These are phyloP conservation scores for Populus deltoides DNA, from an alignment of 345 rosid genomes.

Conservation along the genomic window DNA sequence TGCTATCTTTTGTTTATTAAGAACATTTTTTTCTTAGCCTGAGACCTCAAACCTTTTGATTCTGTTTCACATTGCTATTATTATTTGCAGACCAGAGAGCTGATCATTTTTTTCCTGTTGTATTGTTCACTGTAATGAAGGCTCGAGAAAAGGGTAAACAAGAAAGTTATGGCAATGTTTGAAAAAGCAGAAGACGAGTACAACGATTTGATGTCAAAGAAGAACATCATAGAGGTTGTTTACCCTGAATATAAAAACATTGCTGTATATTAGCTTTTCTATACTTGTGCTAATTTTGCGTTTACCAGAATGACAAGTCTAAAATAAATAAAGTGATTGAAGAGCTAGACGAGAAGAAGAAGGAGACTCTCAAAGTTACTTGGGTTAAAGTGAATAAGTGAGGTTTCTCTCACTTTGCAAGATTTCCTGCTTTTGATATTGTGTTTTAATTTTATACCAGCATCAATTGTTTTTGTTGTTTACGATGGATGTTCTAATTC, in stretches of 20 bases:
- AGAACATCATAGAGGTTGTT: constrained; percentile 84
- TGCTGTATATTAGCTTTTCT: constrained; percentile 12
- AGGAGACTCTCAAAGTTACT: constrained; percentile 83
- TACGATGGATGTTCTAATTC: constrained; percentile 2
- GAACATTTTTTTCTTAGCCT: neutral
- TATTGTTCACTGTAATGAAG: constrained; percentile 35
- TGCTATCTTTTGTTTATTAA: neutral
- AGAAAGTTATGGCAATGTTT: constrained; percentile 97
- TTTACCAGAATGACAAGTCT: constrained; percentile 69
- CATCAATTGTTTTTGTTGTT: neutral
- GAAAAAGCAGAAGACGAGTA: constrained; percentile 99
- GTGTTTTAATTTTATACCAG: neutral
- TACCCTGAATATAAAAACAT: constrained; percentile 18
- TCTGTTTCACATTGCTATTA: neutral
- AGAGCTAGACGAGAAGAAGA: constrained; percentile 97
- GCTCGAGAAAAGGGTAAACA: constrained; percentile 91
- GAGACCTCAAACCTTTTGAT: neutral
- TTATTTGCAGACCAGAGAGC: constrained; percentile 4
- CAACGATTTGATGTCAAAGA: constrained; percentile 75
- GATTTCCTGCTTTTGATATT: neutral
- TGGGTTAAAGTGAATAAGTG: constrained; percentile 93
- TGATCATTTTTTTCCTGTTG: constrained; percentile 9
- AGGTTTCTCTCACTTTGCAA: constrained; percentile 6
- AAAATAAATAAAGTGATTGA: constrained; percentile 93
- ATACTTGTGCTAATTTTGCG: constrained; percentile 7